Conservation (phyloP, 805 yeast genomes). For the Wickerhamomyces bovis region DNA sequence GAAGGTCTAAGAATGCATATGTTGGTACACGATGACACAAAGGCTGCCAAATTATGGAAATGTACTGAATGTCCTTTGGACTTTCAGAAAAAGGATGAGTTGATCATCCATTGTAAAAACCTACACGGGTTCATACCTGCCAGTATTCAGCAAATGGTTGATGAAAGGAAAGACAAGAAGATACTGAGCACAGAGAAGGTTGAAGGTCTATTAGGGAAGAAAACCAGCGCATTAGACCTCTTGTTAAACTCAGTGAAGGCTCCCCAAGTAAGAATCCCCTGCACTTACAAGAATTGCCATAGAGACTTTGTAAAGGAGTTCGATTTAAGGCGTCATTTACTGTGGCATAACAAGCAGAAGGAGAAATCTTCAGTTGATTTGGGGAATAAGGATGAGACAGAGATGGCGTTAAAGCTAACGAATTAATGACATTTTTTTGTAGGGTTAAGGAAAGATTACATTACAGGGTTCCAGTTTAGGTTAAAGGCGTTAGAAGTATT, state of each 20-base stretch:
- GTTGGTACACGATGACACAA: conserved; percentile 55
- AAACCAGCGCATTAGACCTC: conserved; percentile 25
- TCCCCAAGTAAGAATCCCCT: conserved; percentile 30
- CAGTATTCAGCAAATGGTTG: conserved; percentile 3
- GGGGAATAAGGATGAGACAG: background rate
- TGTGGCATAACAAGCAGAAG: conserved; percentile 41
- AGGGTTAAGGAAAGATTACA: too few relatives aligned
- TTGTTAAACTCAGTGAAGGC: conserved; percentile 27
- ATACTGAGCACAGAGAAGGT: conserved; percentile 18
- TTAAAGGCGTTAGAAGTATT: background rate
- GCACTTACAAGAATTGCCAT: conserved; percentile 46
- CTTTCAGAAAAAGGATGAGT: conserved; percentile 51
- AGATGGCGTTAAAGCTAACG: background rate
- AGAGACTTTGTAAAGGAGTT: conserved; percentile 46
- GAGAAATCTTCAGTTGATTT: background rate
- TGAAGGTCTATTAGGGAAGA: conserved; percentile 16
- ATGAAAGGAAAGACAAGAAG: background rate
- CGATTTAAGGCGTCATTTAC: conserved; percentile 44
- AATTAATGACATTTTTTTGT: background rate
- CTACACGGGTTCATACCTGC: conserved; percentile 30
- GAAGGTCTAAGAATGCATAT: conserved; percentile 68
- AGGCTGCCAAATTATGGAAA: conserved; percentile 44
- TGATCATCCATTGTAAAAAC: conserved; percentile 49
- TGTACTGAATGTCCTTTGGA: conserved; percentile 50
- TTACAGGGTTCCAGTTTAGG: background rate